A percentile compares a stretch with the other conserved stretches of the same genome.
Conservation (phyloP, 75 land plant genomes). For the Isoetes taiwanensis region DNA sequence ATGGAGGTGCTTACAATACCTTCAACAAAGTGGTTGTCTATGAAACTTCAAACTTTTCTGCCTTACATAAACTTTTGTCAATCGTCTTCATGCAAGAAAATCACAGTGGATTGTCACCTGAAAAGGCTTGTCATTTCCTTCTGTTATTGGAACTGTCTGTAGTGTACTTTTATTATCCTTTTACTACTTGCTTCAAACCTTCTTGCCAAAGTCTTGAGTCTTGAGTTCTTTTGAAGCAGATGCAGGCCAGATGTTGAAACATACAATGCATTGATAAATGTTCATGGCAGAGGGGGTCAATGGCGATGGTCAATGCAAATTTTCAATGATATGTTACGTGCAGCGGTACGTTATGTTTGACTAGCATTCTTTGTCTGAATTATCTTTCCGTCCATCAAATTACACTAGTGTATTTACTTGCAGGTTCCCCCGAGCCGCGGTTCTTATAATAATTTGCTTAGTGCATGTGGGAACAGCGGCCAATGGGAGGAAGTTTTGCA, state of each 20-base stretch:
- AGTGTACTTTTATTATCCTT: too few relatives aligned
- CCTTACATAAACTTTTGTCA: background rate
- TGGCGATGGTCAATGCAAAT: constrained; percentile 87
- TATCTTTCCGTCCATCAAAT: background rate
- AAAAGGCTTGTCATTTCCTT: background rate
- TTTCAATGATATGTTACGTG: constrained; percentile 90
- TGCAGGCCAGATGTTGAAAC: constrained; percentile 95
- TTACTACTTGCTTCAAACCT: too few relatives aligned
- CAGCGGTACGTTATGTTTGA: constrained; percentile 52
- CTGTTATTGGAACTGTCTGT: too few relatives aligned
- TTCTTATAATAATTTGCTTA: constrained; percentile 84
- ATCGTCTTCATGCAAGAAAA: background rate
- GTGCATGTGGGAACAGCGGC: constrained; percentile 83
- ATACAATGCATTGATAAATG: constrained; percentile 86
- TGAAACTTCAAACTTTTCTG: too few relatives aligned
- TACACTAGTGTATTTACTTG: constrained; percentile 3
- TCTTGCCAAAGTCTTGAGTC: background rate
- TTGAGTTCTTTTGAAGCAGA: constrained; percentile 21
- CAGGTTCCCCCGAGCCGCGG: constrained; percentile 84
- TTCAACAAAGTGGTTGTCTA: too few relatives aligned
- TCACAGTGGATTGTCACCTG: background rate
- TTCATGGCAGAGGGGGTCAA: constrained; percentile 83
- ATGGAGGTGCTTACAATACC: too few relatives aligned
- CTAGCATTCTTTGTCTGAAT: background rate
- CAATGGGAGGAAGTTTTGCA: constrained; percentile 78